Evolutionary conservation across 192 early-diverging fungal genomes (phyloP), one percentile per base, ranked within the genome.

Genomic region (Coemansia sp.): DNA sequence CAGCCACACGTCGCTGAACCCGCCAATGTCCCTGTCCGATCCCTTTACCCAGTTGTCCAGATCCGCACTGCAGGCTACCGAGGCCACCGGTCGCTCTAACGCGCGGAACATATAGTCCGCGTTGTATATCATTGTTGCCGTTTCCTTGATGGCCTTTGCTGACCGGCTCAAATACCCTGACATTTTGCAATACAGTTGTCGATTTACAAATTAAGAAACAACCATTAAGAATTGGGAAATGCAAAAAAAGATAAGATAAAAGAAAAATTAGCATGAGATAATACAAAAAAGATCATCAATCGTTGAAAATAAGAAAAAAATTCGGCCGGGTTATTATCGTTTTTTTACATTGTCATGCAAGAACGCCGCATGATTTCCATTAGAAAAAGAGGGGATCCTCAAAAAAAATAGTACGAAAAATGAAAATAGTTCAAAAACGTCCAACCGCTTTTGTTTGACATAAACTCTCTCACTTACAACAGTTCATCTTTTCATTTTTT

Each of bases 1-100:
- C 61, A 92, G 87, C 66, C 83, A 88, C 5, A 91, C 92, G 65
- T 90, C 86, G 22, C 90, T 91, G 55, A 84, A 82, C 15, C 93
- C 92, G 78, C 95, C 95, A 83, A 98, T 92, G 74, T 98, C 95
- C 58, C 90, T 89, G 78, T 98, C 96, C 3, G 90, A 91, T 0
- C 96, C 96, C 26, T 94, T 84, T 13, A 88, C 73, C 92, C 94
- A 98, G 21, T 79, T 62, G 43, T 90, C 67, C 40, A 98, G 64
- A 69, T 91, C 90, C 39, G 87, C 80, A 37, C 87, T 78, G 8
- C 66, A 71, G 40, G 87, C 87, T 41, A 95, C 74, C 5, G 82
- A 65, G n/a, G 85, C 86, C 82, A 98, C 86, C 9, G 87, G 84
- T 60, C 90, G 71, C 62, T 93, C 90, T 41, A 85, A 82, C 63